phyloP scores from a whole-genome alignment of 768 basidiomycete genomes.

The Pisolithus tinctorius region DNA sequence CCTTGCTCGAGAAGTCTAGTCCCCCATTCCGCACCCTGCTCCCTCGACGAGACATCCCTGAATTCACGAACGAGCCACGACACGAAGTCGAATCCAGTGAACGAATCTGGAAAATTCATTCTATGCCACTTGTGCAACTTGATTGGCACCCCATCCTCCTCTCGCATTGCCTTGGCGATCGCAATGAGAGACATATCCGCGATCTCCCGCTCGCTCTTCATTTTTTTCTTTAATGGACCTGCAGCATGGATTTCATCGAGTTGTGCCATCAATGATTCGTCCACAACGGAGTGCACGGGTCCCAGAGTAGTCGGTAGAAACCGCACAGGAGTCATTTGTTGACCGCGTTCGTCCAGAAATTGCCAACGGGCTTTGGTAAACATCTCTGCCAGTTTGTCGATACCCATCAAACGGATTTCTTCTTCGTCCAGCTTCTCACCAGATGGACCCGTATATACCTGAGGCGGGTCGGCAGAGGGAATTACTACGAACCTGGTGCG shows the following conservation, averaged over 20 bases:
- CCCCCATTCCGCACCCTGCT: slow-evolving; percentile 78
- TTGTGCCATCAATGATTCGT: slow-evolving; percentile 71
- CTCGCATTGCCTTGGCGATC: slow-evolving; percentile 80
- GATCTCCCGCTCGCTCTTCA: slow-evolving; percentile 72
- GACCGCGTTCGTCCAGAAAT: slow-evolving; percentile 33
- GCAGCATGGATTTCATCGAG: slow-evolving; percentile 74
- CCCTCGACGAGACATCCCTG: slow-evolving; percentile 76
- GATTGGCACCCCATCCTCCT: slow-evolving; percentile 78
- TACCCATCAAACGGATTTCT: slow-evolving; percentile 82
- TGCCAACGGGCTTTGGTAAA: slow-evolving; percentile 84
- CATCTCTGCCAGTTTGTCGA: slow-evolving; percentile 84
- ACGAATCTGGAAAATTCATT: slow-evolving; percentile 67
- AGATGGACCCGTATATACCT: slow-evolving; percentile 45
- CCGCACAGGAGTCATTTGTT: slow-evolving; percentile 53
- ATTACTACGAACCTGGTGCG: slow-evolving; percentile 91
- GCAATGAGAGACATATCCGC: slow-evolving; percentile 52
- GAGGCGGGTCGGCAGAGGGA: slow-evolving; percentile 69
- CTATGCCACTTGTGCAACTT: slow-evolving; percentile 83
- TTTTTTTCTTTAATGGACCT: slow-evolving; percentile 72
- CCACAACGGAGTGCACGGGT: slow-evolving; percentile 72
- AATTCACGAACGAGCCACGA: slow-evolving; percentile 92
- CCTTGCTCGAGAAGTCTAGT: slow-evolving; percentile 71
- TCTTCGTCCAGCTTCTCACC: slow-evolving; percentile 80
- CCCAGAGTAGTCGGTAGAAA: slow-evolving; percentile 82
- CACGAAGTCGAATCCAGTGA: slow-evolving; percentile 85